Base-by-base conservation (phyloP, 2,329 filamentous ascomycete genomes). In the Magnaporthiopsis incrustans region DNA sequence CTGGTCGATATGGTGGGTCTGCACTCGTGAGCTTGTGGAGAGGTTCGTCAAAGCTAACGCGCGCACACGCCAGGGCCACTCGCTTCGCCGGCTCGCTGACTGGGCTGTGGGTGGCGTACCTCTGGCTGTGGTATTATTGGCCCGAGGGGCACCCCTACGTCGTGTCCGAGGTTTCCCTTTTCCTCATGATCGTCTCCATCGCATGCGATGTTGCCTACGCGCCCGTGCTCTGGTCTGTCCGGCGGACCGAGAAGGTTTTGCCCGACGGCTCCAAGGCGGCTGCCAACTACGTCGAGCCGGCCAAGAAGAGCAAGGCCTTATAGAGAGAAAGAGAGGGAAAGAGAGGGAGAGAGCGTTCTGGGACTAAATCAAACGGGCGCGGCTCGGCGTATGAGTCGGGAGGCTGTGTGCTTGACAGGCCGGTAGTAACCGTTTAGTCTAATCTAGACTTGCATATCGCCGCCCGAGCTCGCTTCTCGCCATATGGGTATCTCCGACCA, bases 111-210 rank as follows among this genome's bases (percentile, higher is more conserved):
- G 63, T 75, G 12, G 73, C 72, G 60, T 78, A 77, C 63, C 70
- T 70, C 12, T 67, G 80, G 59, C 69, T 78, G 14, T 82, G 79
- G 79, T 80, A 76, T 72, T 76, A 76, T 67, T 82, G 81, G 81
- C 79, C 79, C 1, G 81, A 82, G 64, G 78, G 79, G 1, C 78
- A 83, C 67, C 76, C 74, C 6, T 83, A 81, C 67, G 76, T 79
- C 38, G 71, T 75, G 60, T 76, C 76, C 32, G 78, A 77, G 0
- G 69, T 80, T 5, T 76, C 74, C 1, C 57, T 81, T 6, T 77
- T 81, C 64, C 68, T 83, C 15, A 74, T 75, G 65, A 75, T 72
- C 0, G 75, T 76, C 0, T 75, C 75, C 18, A 63, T 79, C 1
- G 59, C 76, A n/a, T 79, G 76, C 61, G 81, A 83, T 67, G 53